These are phyloP conservation scores for Pugionium cornutum DNA, from an alignment of 345 rosid genomes.

Conservation along the genomic window DNA sequence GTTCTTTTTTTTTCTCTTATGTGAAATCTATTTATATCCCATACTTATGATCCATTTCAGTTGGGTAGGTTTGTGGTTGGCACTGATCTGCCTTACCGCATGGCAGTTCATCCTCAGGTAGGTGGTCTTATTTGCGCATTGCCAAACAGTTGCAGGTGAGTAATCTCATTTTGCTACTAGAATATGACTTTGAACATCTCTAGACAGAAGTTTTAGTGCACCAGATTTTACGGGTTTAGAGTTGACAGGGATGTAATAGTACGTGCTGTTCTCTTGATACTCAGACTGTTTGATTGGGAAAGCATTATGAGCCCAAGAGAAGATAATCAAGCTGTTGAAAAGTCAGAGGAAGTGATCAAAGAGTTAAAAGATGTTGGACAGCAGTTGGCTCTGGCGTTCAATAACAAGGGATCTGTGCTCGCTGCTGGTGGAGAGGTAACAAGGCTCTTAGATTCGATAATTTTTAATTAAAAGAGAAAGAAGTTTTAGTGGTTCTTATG, in stretches of 20 bases:
- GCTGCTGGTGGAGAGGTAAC: slow-evolving; percentile 90
- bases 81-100: slow-evolving; percentile 79
- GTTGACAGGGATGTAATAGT: too few relatives aligned
- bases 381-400: slow-evolving; percentile 70
- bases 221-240: too few relatives aligned
- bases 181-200: too few relatives aligned
- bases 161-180: background rate
- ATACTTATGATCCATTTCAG: slow-evolving; percentile 39
- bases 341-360: slow-evolving; percentile 54
- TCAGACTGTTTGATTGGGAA: slow-evolving; percentile 79
- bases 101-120: slow-evolving; percentile 77
- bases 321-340: slow-evolving; percentile 48
- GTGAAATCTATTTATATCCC: background rate
- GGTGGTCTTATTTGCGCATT: slow-evolving; percentile 77
- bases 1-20: background rate
- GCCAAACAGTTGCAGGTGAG: slow-evolving; percentile 71
- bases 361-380: slow-evolving; percentile 67
- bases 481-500: slow-evolving; percentile 31
- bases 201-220: too few relatives aligned
- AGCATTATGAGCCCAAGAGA: slow-evolving; percentile 43
- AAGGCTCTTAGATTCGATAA: slow-evolving; percentile 13
- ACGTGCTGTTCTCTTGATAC: slow-evolving; percentile 3
- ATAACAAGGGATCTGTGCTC: slow-evolving; percentile 64
- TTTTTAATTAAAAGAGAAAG: background rate
- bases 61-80: slow-evolving; percentile 52